phyloP scores from a whole-genome alignment of 306 rosid species.

The Pyrus communis region DNA sequence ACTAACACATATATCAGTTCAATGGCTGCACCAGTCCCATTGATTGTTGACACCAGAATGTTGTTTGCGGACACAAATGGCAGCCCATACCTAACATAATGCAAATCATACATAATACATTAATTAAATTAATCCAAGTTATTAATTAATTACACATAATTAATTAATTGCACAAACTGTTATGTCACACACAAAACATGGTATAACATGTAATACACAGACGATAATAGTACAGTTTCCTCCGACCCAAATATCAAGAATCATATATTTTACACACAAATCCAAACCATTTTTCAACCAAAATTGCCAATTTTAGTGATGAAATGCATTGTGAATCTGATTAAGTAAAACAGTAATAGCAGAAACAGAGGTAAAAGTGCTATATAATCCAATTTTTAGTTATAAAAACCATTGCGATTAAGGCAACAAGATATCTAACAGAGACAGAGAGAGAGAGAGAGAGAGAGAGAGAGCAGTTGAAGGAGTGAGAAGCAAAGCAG shows the following conservation, averaged over 20 bases:
- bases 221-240: not conserved
- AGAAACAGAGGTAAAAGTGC: not conserved
- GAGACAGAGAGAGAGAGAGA: not conserved
- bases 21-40: conserved; percentile 66
- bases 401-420: not conserved
- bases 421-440: not conserved
- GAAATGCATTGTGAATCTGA: too few relatives aligned
- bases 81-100: conserved; percentile 62
- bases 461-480: not conserved
- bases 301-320: too few relatives aligned
- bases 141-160: not conserved
- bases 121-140: not conserved
- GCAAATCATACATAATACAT: not conserved
- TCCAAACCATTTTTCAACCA: not conserved
- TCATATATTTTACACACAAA: not conserved
- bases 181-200: not conserved
- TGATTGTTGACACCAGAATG: conserved; percentile 63
- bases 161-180: not conserved
- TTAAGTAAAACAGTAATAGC: not conserved
- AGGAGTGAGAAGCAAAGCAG: not conserved
- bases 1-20: conserved; percentile 58
- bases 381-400: not conserved
- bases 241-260: not conserved
- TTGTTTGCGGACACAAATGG: conserved; percentile 86
- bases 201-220: not conserved